Evolutionary conservation across 352 stramenopile species (phyloP), one percentile per base, ranked within the genome.

Genomic region (Pelagophyceae sp.): DNA sequence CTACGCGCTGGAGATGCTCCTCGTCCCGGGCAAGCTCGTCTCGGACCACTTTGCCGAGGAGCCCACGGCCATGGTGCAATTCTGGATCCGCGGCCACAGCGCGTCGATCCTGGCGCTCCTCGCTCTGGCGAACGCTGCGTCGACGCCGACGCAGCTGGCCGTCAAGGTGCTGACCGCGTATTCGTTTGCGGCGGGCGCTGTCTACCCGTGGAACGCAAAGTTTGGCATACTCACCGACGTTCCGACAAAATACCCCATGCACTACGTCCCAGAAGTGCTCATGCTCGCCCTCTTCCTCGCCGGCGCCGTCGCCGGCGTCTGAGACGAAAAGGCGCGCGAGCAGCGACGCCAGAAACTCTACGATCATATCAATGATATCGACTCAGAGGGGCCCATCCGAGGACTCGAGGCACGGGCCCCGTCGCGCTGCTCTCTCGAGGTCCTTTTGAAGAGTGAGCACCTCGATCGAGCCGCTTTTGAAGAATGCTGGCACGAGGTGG

Each of bases 141-240:
- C n/a, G n/a, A n/a, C n/a, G 15, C 23, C 35, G 27, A 77, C 40
- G 58, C 35, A 77, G 37, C 38, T 35, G 31, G 31, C 29, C 2
- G 5, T 76, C 61, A 76, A 61, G 61, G 58, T 61, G 33, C 58
- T 61, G 25, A 33, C 76, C 31, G 45, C 38, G 6, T 27, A 29
- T 11, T n/a, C 6, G n/a, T 17, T 78, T 27, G 75, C 60, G 35
- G 33, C 32, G 25, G 75, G 75, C 29, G n/a, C 54, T 23, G 58
- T 78, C 58, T 78, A 78, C 75, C 75, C 75, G 33, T 78, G 75
- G 75, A 78, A 78, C 75, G 75, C 75, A 3, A 78, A 78, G 75
- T 70, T 77, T 50, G 51, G 38, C 38, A 27, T 61, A 3, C 32
- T 35, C 29, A 6, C 5, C 17, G 6, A 15, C 1, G 35, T 61